A percentile compares a stretch with the other conserved stretches of the same genome.
phyloP scores from a whole-genome alignment of 75 land plant genomes.

The Pinus albicaulis region DNA sequence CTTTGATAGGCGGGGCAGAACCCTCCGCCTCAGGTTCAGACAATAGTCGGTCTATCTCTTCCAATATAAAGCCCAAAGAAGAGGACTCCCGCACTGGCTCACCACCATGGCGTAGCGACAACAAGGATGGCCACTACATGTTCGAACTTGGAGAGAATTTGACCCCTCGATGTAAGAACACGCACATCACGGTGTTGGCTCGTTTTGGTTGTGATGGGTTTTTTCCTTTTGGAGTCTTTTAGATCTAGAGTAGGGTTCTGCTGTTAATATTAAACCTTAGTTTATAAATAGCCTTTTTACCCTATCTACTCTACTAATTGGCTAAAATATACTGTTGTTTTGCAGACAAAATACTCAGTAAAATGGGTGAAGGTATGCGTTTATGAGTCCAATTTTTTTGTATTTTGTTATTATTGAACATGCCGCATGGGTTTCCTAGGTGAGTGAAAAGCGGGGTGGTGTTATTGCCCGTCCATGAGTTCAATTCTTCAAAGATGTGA shows the following conservation, averaged over 20 bases:
- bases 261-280: not conserved
- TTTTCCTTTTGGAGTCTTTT: not conserved
- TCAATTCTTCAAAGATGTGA: too few species aligned
- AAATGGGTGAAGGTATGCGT: slow-evolving; percentile 11
- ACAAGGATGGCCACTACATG: too few species aligned
- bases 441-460: not conserved
- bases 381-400: not conserved
- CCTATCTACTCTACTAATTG: not conserved
- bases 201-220: not conserved
- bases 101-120: slow-evolving; percentile 84
- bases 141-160: too few species aligned
- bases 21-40: slow-evolving; percentile 13
- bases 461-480: too few species aligned
- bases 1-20: slow-evolving; percentile 15
- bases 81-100: slow-evolving; percentile 47
- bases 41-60: slow-evolving; percentile 20
- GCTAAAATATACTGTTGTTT: not conserved
- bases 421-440: not conserved
- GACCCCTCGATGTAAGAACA: slow-evolving; percentile 72
- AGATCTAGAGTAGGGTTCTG: not conserved
- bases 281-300: too few species aligned
- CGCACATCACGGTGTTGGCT: slow-evolving; percentile 3
- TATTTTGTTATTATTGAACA: not conserved
- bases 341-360: slow-evolving; percentile 80
- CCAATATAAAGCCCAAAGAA: slow-evolving; percentile 22